Conservation (phyloP, 2,329 filamentous ascomycete species). For the Moelleriella libera region DNA sequence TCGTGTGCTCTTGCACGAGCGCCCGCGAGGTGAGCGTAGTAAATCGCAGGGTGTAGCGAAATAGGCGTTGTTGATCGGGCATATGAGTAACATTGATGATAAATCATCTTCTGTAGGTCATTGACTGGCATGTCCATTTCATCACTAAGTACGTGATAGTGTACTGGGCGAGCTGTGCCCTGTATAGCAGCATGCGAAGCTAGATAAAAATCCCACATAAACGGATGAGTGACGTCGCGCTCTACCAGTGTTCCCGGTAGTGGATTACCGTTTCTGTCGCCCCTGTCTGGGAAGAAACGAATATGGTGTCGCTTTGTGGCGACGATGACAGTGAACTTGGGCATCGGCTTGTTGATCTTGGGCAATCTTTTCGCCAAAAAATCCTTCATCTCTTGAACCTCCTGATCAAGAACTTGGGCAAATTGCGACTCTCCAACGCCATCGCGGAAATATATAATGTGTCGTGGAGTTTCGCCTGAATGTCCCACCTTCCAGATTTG, state of each 20-base stretch:
- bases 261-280: conserved; percentile 68
- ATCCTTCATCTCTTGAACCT: conserved; percentile 57
- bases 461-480: conserved; percentile 34
- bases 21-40: conserved; percentile 88
- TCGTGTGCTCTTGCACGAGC: conserved; percentile 69
- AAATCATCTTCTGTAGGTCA: conserved; percentile 74
- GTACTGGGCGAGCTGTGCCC: conserved; percentile 81
- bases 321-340: conserved; percentile 74
- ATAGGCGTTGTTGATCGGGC: conserved; percentile 85
- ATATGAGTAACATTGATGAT: conserved; percentile 91
- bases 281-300: conserved; percentile 67
- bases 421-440: conserved; percentile 86
- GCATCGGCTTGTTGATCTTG: conserved; percentile 14
- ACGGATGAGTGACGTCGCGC: conserved; percentile 76
- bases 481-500: conserved; percentile 49
- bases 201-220: conserved; percentile 75
- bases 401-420: conserved; percentile 60
- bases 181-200: conserved; percentile 63
- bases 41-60: conserved; percentile 76
- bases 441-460: conserved; percentile 86
- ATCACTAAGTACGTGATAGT: conserved; percentile 82
- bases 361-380: conserved; percentile 29
- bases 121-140: conserved; percentile 56
- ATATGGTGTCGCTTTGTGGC: conserved; percentile 92
- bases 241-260: conserved; percentile 81